Percentiles rank a stretch among this genome's conserved stretches.
Evolutionary conservation across 1,284 basidiomycete genomes (phyloP).

Genomic region (Boletus sp.): DNA sequence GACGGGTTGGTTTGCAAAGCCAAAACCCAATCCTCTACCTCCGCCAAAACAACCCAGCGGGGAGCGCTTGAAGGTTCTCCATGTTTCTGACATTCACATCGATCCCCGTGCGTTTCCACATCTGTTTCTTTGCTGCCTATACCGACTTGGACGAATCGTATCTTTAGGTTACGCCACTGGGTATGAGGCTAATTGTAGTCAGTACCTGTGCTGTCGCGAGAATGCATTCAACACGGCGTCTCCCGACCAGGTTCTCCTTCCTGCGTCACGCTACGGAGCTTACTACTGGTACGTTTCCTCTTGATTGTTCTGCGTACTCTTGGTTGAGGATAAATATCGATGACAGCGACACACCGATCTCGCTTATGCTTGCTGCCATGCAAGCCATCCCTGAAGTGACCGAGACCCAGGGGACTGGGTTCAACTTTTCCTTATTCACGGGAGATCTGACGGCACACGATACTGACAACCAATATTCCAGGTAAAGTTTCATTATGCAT

Average conservation of each 20-base stretch:
- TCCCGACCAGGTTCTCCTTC: slow-evolving; percentile 47
- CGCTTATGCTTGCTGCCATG: slow-evolving; percentile 59
- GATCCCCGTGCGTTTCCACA: slow-evolving; percentile 55
- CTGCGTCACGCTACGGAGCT: slow-evolving; percentile 66
- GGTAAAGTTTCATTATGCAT: slow-evolving; percentile 33
- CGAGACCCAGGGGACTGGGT: slow-evolving; percentile 55
- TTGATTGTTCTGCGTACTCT: background rate
- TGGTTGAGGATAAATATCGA: background rate
- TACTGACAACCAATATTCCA: slow-evolving; percentile 61
- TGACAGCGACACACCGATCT: slow-evolving; percentile 63
- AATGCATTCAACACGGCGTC: slow-evolving; percentile 51
- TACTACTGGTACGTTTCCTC: slow-evolving; percentile 49
- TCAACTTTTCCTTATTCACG: slow-evolving; percentile 70
- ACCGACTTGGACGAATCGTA: background rate
- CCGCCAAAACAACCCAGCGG: slow-evolving; percentile 55
- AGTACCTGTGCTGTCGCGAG: slow-evolving; percentile 64
- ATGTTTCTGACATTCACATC: slow-evolving; percentile 75
- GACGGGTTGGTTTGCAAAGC: slow-evolving; percentile 57
- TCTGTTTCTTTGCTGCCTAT: background rate
- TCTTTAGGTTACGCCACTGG: slow-evolving; percentile 62
- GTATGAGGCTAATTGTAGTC: slow-evolving; percentile 69
- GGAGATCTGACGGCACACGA: slow-evolving; percentile 78
- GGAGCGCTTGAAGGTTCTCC: slow-evolving; percentile 66
- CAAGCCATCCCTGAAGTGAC: slow-evolving; percentile 68
- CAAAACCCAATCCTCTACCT: slow-evolving; percentile 65